phyloP scores from a whole-genome alignment of 768 basidiomycete species.

The Sarcodon sp. region DNA sequence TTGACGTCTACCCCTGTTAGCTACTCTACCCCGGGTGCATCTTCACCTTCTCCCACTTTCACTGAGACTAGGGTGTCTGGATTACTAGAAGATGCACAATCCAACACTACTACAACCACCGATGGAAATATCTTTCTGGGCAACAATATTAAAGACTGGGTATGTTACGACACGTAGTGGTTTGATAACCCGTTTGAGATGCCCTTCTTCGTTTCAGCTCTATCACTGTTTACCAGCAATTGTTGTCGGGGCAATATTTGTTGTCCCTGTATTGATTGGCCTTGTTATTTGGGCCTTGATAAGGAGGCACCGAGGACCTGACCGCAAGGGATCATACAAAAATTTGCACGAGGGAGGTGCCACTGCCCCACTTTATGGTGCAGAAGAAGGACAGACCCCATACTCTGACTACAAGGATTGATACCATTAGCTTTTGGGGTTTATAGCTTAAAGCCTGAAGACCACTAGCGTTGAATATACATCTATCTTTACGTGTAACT shows the following conservation, averaged over 20 bases:
- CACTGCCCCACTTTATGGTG: slow-evolving; percentile 7
- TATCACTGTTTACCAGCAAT: neutral
- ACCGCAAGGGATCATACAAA: slow-evolving; percentile 4
- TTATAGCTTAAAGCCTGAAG: too few relatives aligned
- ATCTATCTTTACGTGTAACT: too few relatives aligned
- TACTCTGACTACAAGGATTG: slow-evolving; percentile 8
- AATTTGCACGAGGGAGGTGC: slow-evolving; percentile 4
- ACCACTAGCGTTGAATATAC: too few relatives aligned
- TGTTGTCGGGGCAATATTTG: neutral
- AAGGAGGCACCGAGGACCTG: neutral
- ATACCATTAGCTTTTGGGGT: neutral
- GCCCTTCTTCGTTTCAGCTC: neutral
- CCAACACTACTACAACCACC: too few relatives aligned
- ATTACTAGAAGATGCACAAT: too few relatives aligned
- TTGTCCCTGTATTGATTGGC: neutral
- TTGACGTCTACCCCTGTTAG: neutral
- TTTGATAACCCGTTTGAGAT: neutral
- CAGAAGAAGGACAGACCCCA: slow-evolving; percentile 7
- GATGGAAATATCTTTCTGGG: too few relatives aligned
- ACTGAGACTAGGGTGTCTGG: neutral
- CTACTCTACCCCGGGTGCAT: neutral
- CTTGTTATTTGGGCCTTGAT: neutral
- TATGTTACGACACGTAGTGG: too few relatives aligned
- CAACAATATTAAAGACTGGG: too few relatives aligned
- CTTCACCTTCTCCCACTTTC: neutral